Percentiles rank a stretch among this genome's conserved stretches.
Conservation (phyloP, 2,329 filamentous ascomycete genomes). For the Aureobasidium pullulans region DNA sequence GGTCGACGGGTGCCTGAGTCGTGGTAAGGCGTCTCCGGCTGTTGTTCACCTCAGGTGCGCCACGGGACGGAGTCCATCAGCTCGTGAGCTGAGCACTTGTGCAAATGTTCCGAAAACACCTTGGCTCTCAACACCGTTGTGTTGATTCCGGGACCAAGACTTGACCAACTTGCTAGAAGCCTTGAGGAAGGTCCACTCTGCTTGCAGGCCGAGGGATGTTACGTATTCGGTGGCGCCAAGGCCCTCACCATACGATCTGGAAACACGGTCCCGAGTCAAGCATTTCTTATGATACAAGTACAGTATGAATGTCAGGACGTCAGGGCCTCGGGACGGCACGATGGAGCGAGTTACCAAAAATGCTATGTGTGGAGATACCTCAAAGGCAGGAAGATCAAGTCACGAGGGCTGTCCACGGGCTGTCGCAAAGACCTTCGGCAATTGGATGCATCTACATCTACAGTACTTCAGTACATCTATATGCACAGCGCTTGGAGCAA, state of each 20-base stretch:
- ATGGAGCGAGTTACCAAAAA: neutral
- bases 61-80: neutral
- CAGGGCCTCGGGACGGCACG: neutral
- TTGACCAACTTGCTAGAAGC: neutral
- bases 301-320: neutral
- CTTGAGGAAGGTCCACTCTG: neutral
- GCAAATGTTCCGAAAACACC: neutral
- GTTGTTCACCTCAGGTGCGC: neutral
- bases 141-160: neutral
- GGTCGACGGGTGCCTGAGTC: neutral
- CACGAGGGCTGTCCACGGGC: neutral
- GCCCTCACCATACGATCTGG: neutral
- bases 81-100: neutral
- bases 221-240: conserved; percentile 8
- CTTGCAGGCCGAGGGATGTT: neutral
- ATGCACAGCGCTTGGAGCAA: neutral
- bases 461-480: neutral
- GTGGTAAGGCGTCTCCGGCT: neutral
- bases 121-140: neutral
- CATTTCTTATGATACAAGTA: neutral
- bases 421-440: too few species aligned
- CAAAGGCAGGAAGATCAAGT: neutral
- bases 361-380: neutral
- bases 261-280: conserved; percentile 4
- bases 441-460: neutral